These are phyloP conservation scores for Pelargonium exstipulatum DNA, from an alignment of 441 rosid genomes.

Conservation along the genomic window DNA sequence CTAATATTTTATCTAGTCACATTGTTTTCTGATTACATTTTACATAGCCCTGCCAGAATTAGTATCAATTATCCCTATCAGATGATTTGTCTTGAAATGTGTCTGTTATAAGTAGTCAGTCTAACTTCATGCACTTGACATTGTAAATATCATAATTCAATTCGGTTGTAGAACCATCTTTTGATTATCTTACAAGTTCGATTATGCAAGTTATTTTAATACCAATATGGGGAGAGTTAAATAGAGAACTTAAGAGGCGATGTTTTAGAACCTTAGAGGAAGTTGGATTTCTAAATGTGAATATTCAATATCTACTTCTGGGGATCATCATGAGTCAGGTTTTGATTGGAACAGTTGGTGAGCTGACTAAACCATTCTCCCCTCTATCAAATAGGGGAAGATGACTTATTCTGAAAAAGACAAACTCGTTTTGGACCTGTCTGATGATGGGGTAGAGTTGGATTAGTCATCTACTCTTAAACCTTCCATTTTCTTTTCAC, in stretches of 20 bases:
- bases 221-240: background rate
- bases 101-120: background rate
- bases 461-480: too few species aligned
- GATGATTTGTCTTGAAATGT: background rate
- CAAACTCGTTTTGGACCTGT: conserved; percentile 1
- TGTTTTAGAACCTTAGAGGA: background rate
- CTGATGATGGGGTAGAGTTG: background rate
- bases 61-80: background rate
- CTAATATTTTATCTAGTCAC: conserved; percentile 2
- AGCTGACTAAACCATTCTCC: conserved; percentile 6
- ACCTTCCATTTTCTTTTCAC: too few species aligned
- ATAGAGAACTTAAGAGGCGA: background rate
- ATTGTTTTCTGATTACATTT: background rate
- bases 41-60: background rate
- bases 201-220: background rate
- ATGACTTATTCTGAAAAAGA: background rate
- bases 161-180: background rate
- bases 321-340: background rate
- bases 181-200: background rate
- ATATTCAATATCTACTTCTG: background rate
- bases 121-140: background rate
- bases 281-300: background rate
- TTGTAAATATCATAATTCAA: background rate
- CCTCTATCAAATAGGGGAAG: background rate
- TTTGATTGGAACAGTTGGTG: conserved; percentile 1